Base-by-base conservation (phyloP, 768 basidiomycete genomes). In the Kwoniella newhampshirensis region DNA sequence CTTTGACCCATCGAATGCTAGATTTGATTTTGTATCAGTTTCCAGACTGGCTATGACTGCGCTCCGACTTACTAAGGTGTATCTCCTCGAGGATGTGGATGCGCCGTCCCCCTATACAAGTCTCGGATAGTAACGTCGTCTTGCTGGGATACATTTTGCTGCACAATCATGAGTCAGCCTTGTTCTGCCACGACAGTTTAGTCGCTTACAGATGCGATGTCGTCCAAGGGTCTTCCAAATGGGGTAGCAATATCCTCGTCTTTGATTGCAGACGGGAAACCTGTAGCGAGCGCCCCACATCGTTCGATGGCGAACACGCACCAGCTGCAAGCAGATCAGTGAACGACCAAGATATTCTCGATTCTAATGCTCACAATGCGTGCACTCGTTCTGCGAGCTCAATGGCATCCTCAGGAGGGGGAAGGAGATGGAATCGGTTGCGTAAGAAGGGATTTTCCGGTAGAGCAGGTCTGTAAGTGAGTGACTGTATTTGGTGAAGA, bases 211-310 rank as follows among this genome's bases (percentile, higher is more conserved):
- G 68, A 59, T 1, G 57, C 71, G 23, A 70, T 68, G 36, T 70
- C 63, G 15, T 51, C 55, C 35, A 73, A 43, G 4, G 66, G 64
- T 28, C 63, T 30, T 8, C 64, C 60, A 35, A 68, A 73, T n/a
- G 71, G 71, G n/a, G 71, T 73, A 27, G 63, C 53, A 37, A 73
- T 73, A 42, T 73, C 71, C 11, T 58, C 52, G 46, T 70, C 68
- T 15, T 46, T 8, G 5, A 73, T 20, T 3, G 56, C 54, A 25
- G 53, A 45, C 4, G 68, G 66, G 42, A 68, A 70, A 1, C 66
- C 68, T 17, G 71, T 70, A 2, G 63, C 66, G 4, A 66, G 28
- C 18, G 64, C 53, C 2, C 61, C 62, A 37, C 62, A 62, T 20
- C 69, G 54, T 27, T 70, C 68, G 37, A 70, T 62, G 8, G 61